Conservation (phyloP, 768 basidiomycete species). For the Mycena chlorophos region DNA sequence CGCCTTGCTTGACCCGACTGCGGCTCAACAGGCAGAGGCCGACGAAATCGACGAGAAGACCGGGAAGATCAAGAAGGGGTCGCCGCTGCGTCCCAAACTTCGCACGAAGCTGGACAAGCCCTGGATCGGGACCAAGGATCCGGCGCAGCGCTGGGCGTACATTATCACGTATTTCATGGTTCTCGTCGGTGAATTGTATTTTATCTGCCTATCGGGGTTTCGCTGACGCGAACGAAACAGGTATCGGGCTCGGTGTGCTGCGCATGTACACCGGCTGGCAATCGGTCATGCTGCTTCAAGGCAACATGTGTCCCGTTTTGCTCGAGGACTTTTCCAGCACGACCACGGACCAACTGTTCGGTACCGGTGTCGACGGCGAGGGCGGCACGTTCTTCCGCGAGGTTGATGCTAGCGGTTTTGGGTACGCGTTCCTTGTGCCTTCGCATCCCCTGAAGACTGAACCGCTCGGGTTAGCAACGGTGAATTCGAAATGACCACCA, state of each 20-base stretch:
- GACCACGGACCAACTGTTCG: slow-evolving; percentile 37
- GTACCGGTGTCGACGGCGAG: slow-evolving; percentile 52
- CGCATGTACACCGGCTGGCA: slow-evolving; percentile 61
- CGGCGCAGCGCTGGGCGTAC: slow-evolving; percentile 56
- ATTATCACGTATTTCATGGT: slow-evolving; percentile 61
- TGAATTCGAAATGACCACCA: slow-evolving; percentile 87
- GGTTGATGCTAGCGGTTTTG: slow-evolving; percentile 85
- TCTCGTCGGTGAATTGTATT: slow-evolving; percentile 46
- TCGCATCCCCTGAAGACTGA: slow-evolving; percentile 1
- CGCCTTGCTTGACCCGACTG: slow-evolving; percentile 33
- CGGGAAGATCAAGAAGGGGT: slow-evolving; percentile 1
- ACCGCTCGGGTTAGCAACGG: slow-evolving; percentile 56
- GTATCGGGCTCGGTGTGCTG: slow-evolving; percentile 47
- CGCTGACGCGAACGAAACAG: neutral
- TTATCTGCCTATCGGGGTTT: neutral
- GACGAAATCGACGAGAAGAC: slow-evolving; percentile 1
- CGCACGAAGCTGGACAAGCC: slow-evolving; percentile 49
- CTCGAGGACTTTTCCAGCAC: slow-evolving; percentile 67
- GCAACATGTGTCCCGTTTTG: slow-evolving; percentile 65
- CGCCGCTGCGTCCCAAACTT: slow-evolving; percentile 19
- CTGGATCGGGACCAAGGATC: slow-evolving; percentile 62
- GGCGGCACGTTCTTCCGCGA: slow-evolving; percentile 73
- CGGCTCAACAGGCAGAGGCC: neutral
- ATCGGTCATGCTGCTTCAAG: slow-evolving; percentile 45
- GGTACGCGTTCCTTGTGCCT: slow-evolving; percentile 44